Percentiles rank a stretch among this genome's conserved stretches.
These are phyloP conservation scores for Myxozyma vanderwaltii DNA, from an alignment of 805 yeast genomes.

Conservation along the genomic window DNA sequence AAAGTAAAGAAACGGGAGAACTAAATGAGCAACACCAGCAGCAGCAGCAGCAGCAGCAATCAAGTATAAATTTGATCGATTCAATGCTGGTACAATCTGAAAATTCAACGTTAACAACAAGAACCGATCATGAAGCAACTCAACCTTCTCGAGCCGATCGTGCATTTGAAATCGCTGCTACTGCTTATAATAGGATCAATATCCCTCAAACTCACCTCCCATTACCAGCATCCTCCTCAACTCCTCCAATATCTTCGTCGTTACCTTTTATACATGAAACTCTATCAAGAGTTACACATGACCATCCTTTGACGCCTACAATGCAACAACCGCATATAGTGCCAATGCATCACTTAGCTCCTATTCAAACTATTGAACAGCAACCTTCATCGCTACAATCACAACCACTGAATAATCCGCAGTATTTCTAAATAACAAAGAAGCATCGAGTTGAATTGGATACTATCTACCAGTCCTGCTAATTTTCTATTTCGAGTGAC, in stretches of 20 bases:
- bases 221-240: background rate
- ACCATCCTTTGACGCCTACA: slow-evolving; percentile 23
- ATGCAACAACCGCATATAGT: slow-evolving; percentile 9
- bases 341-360: slow-evolving; percentile 14
- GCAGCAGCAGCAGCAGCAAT: background rate
- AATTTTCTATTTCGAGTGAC: too few relatives aligned
- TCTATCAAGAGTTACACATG: slow-evolving; percentile 2
- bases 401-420: background rate
- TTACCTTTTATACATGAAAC: background rate
- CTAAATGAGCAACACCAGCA: background rate
- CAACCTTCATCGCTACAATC: background rate
- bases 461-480: too few relatives aligned
- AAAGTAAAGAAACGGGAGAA: too few relatives aligned
- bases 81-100: background rate
- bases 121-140: slow-evolving; percentile 46
- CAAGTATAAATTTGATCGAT: background rate
- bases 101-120: background rate
- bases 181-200: background rate
- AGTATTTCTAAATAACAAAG: too few relatives aligned
- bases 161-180: slow-evolving; percentile 36
- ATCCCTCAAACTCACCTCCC: slow-evolving; percentile 7
- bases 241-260: background rate
- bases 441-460: too few relatives aligned
- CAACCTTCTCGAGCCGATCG: background rate
- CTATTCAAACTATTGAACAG: slow-evolving; percentile 4